A percentile compares a stretch with the other conserved stretches of the same genome.
Conservation (phyloP, 2,329 filamentous ascomycete genomes). For the Sarocladiaceae sp. region DNA sequence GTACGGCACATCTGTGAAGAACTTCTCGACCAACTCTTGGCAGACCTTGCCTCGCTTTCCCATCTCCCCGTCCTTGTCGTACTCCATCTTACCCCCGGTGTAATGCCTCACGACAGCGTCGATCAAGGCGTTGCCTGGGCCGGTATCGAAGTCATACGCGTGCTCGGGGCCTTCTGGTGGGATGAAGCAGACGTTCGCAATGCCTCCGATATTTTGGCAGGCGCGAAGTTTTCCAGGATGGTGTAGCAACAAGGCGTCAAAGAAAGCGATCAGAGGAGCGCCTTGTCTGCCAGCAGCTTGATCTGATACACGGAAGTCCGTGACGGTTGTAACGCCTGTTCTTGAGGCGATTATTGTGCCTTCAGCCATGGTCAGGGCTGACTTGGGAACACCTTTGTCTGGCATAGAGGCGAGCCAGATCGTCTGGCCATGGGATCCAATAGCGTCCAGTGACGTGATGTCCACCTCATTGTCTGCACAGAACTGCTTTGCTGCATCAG, state of each 20-base stretch:
- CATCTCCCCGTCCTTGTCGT: conserved; percentile 43
- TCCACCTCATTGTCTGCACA: conserved; percentile 39
- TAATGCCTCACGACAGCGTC: conserved; percentile 20
- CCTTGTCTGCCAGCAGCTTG: conserved; percentile 43
- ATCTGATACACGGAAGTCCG: conserved; percentile 47
- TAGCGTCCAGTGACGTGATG: conserved; percentile 42
- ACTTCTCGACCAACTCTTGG: conserved; percentile 14
- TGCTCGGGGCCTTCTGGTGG: conserved; percentile 19
- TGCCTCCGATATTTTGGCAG: conserved; percentile 51
- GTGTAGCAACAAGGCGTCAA: conserved; percentile 44
- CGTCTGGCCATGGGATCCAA: conserved; percentile 55
- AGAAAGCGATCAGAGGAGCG: conserved; percentile 46
- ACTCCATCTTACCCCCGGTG: conserved; percentile 38
- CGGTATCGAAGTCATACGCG: conserved; percentile 37
- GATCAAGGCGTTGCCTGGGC: conserved; percentile 37
- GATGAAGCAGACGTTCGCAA: conserved; percentile 37
- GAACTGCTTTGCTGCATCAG: conserved; percentile 35
- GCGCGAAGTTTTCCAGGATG: conserved; percentile 45
- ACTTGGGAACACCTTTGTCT: conserved; percentile 37
- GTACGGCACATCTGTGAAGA: conserved; percentile 27
- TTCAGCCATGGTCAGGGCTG: conserved; percentile 52
- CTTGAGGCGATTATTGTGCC: conserved; percentile 48
- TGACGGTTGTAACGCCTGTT: conserved; percentile 47
- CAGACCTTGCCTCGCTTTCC: conserved; percentile 17
- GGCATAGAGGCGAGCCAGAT: conserved; percentile 53